These are phyloP conservation scores for Lasiosphaeria ovina DNA, from an alignment of 495 filamentous ascomycete genomes.

Conservation along the genomic window DNA sequence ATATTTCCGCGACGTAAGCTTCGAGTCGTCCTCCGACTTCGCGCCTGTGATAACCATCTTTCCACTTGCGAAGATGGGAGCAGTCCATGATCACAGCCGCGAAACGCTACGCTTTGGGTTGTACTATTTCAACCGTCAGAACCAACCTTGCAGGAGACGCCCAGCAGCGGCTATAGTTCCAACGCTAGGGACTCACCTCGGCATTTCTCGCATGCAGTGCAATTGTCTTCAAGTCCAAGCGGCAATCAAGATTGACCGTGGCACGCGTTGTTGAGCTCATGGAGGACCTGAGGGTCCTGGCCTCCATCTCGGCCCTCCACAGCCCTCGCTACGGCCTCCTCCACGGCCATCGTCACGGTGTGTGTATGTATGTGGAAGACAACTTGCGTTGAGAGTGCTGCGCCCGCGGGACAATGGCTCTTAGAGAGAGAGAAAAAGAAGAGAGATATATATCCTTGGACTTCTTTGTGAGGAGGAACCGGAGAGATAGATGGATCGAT, in stretches of 20 bases:
- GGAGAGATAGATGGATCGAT: no score
- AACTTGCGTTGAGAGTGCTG: no score
- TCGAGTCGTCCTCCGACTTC: constrained; percentile 97
- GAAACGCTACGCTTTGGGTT: constrained; percentile 85
- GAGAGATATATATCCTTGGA: no score
- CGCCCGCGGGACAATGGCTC: no score
- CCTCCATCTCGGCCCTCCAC: no score
- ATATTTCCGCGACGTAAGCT: constrained; percentile 95
- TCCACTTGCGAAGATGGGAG: constrained; percentile 94
- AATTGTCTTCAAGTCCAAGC: constrained; percentile 98
- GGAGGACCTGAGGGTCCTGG: no score
- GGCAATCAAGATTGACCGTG: constrained; percentile 97
- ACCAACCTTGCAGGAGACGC: constrained; percentile 4
- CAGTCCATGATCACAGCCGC: constrained; percentile 99
- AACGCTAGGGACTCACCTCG: constrained; percentile 47
- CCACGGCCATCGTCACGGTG: no score
- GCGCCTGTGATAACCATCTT: constrained; percentile 99
- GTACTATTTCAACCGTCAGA: constrained; percentile 39
- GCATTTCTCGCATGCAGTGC: constrained; percentile 97
- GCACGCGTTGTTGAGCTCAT: no score
- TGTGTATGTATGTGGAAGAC: no score
- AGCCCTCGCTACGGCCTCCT: no score
- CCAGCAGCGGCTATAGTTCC: background rate
- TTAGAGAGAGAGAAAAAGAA: no score
- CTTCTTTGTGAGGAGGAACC: no score